Percentiles rank a stretch among this genome's conserved stretches.
Evolutionary conservation across 441 rosid genomes (phyloP).

Genomic region (Capsella rubella): DNA sequence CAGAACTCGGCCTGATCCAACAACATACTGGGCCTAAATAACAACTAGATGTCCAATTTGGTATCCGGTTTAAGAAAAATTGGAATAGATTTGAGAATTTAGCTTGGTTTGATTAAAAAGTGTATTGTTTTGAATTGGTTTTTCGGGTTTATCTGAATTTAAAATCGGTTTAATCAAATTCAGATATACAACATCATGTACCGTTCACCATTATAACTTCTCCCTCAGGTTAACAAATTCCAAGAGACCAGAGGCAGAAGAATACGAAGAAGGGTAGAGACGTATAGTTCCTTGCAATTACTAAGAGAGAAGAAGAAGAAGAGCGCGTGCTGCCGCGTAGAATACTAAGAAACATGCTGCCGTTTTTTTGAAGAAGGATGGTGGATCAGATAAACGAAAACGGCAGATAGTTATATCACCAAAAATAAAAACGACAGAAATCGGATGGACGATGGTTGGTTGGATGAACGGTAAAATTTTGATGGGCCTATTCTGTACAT

Average conservation of each 20-base stretch:
- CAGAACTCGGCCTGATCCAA: constrained; percentile 27
- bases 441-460: neutral
- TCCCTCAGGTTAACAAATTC: constrained; percentile 9
- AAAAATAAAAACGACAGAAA: constrained; percentile 12
- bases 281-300: constrained; percentile 23
- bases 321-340: neutral
- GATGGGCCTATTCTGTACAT: constrained; percentile 19
- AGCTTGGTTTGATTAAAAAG: neutral
- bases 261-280: constrained; percentile 29
- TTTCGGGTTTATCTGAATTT: neutral
- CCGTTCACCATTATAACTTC: constrained; percentile 1
- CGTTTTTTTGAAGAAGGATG: constrained; percentile 22
- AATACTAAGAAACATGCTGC: constrained; percentile 24
- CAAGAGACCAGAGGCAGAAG: constrained; percentile 32
- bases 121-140: neutral
- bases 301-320: constrained; percentile 6
- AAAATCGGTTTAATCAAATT: neutral
- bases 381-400: constrained; percentile 7
- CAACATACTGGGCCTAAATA: constrained; percentile 13
- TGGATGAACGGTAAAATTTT: constrained; percentile 26
- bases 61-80: constrained; percentile 3
- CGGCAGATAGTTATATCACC: constrained; percentile 27
- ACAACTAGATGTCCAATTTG: neutral
- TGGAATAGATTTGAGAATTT: neutral
- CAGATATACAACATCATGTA: neutral